Evolutionary conservation across 1,284 basidiomycete genomes (phyloP), one percentile per base, ranked within the genome.

Genomic region (Moesziomyces globuligerus): DNA sequence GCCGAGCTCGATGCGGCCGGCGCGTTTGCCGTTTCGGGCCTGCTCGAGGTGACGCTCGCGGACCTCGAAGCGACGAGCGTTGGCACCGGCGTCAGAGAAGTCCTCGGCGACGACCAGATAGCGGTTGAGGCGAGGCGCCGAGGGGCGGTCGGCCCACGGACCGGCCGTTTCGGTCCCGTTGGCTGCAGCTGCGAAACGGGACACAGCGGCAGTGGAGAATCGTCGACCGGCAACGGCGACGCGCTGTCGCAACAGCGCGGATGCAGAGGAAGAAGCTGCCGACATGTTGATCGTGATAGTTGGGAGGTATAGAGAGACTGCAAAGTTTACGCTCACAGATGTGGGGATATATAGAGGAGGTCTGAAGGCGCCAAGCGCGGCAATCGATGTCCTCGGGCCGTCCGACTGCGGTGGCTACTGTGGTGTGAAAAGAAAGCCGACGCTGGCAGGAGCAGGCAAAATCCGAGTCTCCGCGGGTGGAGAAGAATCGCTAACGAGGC

Each of bases 31-130:
- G 26, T 41, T 38, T 9, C 54, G 62, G 8, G 72, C 75, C 3
- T 67, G 48, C 29, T 71, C 73, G 18, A 77, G 51, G 48, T 77
- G 75, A 26, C 62, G 53, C 28, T 77, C 73, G 23, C 75, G 61
- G 18, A 78, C 75, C 45, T 74, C 75, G 44, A 74, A 58, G 20
- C 71, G 49, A 13, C 74, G 50, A 5, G 74, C 62, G 41, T 71
- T 58, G 20, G 74, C 67, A 7, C 65, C 66, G 10, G 72, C 47
- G 47, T 73, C 62, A 26, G 50, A 1, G 28, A 38, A 54, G 40
- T 74, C 71, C 46, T 75, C 69, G 15, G 74, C 74, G 17, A 76
- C 40, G 26, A 76, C 60, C 8, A 76, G 38, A 36, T 76, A 76
- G 18, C 67, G 60, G 58, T 75, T 72, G n/a, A 75, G 51, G 4